Evolutionary conservation across 1,284 basidiomycete species (phyloP), one percentile per base, ranked within the genome.

Genomic region (Abortiporus biennis): DNA sequence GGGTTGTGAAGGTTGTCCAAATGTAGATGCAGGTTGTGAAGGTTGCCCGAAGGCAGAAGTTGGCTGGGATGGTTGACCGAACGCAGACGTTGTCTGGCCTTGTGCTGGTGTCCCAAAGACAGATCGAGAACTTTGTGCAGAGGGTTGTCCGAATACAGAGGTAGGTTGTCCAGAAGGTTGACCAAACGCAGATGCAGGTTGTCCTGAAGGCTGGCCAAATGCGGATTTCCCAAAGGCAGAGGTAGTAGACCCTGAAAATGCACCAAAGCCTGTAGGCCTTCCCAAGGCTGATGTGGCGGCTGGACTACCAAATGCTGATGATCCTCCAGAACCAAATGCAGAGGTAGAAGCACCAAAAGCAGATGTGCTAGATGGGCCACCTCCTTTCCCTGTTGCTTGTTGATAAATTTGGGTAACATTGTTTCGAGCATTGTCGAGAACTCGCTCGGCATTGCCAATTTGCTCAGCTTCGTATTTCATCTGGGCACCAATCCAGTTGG

Each of bases 401-500:
- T 79, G 69, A 42, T 69, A 76, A 1, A 71, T 64, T 50, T 75
- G 67, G 40, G 58, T 57, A 3, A 72, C 47, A 48, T 80, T 79
- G 15, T 56, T 58, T 13, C 69, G 65, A 1, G 74, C 79, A 41
- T 72, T 76, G 54, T 70, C 46, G 41, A 62, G 64, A 15, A 54
- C 46, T 36, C 64, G 56, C 15, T 73, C 63, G 3, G 74, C 69
- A 16, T 59, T 56, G 12, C 61, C 47, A 21, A 63, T 69, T 44
- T 62, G 69, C 52, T 55, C 71, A 31, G 58, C 59, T 56, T 88
- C 84, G 49, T 80, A 83, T 51, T 69, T 68, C 36, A 69, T 52
- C 78, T 81, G 43, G 19, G 31, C 11, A 44, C n/a, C 25, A 6
- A n/a, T 17, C 17, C 25, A n/a, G 6, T 30, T 15, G 6, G 5